Evolutionary conservation across 805 yeast genomes (phyloP).

Genomic region (Zygotorulaspora sp.): DNA sequence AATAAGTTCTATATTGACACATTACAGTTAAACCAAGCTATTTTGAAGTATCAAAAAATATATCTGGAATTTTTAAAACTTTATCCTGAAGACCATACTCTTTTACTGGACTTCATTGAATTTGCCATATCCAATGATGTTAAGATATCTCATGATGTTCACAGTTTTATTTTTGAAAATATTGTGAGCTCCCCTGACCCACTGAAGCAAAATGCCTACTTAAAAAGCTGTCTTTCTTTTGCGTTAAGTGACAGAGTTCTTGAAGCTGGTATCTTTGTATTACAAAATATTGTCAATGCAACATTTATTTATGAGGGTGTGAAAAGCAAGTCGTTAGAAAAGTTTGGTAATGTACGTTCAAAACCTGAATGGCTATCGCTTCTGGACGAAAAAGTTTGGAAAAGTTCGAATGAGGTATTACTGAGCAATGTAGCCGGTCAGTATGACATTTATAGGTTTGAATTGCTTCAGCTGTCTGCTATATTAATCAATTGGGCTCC

Average conservation of each 20-base stretch:
- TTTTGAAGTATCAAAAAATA: conserved; percentile 53
- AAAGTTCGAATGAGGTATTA: conserved; percentile 46
- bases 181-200: conserved; percentile 50
- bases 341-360: conserved; percentile 25
- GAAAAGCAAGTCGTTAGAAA: conserved; percentile 43
- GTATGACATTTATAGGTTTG: conserved; percentile 69
- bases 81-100: conserved; percentile 33
- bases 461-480: conserved; percentile 76
- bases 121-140: conserved; percentile 24
- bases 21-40: conserved; percentile 67
- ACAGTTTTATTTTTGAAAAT: conserved; percentile 52
- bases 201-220: conserved; percentile 45
- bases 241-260: conserved; percentile 44
- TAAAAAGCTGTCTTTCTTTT: conserved; percentile 49
- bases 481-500: conserved; percentile 68
- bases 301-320: conserved; percentile 60
- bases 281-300: conserved; percentile 60
- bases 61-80: conserved; percentile 39
- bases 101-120: conserved; percentile 43
- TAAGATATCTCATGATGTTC: conserved; percentile 39
- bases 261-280: conserved; percentile 56
- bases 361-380: conserved; percentile 58
- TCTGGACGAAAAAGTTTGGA: conserved; percentile 70
- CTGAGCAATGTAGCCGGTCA: conserved; percentile 53
- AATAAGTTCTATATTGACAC: conserved; percentile 40